Evolutionary conservation across 2,329 filamentous ascomycete species (phyloP).

Genomic region (Ceratocystiopsis brevicomis): DNA sequence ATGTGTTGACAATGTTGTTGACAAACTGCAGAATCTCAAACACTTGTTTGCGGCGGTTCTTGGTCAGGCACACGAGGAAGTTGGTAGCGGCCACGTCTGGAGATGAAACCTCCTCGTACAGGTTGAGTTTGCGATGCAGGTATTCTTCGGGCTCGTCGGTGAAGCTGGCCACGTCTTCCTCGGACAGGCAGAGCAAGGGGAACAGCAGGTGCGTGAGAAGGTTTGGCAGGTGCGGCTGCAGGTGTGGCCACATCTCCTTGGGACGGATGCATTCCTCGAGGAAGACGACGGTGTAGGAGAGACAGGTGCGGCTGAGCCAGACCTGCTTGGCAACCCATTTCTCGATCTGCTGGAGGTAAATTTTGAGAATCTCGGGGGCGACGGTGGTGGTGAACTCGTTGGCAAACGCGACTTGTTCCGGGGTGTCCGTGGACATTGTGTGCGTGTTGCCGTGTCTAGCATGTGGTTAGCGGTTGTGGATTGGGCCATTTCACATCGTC

Average conservation of each 20-base stretch:
- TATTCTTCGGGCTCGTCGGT: slow-evolving; percentile 91
- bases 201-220: slow-evolving; percentile 90
- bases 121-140: slow-evolving; percentile 90
- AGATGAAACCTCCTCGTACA: slow-evolving; percentile 89
- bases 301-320: slow-evolving; percentile 85
- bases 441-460: slow-evolving; percentile 73
- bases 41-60: slow-evolving; percentile 85
- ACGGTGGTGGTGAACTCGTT: slow-evolving; percentile 84
- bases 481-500: background rate
- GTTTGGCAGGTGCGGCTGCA: slow-evolving; percentile 85
- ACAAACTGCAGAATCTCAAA: slow-evolving; percentile 90
- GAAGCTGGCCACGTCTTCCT: slow-evolving; percentile 87
- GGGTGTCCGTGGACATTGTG: slow-evolving; percentile 50
- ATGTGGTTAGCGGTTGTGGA: background rate
- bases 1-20: slow-evolving; percentile 85
- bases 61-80: slow-evolving; percentile 87
- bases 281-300: slow-evolving; percentile 87
- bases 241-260: slow-evolving; percentile 87
- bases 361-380: slow-evolving; percentile 88
- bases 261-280: slow-evolving; percentile 94
- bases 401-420: slow-evolving; percentile 61
- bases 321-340: slow-evolving; percentile 90
- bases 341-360: slow-evolving; percentile 86
- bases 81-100: slow-evolving; percentile 93
- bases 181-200: slow-evolving; percentile 77